Percentiles rank a stretch among this genome's conserved stretches.
These are phyloP conservation scores for Hirschfeldia incana DNA, from an alignment of 345 rosid genomes.

Conservation along the genomic window DNA sequence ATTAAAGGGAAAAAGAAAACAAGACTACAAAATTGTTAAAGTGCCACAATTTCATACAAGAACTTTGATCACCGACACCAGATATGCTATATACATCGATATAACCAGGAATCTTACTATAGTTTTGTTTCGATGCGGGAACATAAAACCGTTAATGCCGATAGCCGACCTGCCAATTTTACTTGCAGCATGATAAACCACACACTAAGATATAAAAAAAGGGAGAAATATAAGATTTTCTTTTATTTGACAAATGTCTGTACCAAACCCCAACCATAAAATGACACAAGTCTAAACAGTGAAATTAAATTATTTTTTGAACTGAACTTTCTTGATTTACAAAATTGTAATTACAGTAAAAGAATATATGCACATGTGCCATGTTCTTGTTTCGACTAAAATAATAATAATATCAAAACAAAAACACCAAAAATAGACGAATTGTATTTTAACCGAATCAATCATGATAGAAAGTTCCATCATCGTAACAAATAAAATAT, in stretches of 20 bases:
- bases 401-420: background rate
- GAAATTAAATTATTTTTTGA: background rate
- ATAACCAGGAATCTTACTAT: background rate
- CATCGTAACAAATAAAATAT: background rate
- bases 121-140: conserved; percentile 21
- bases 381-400: conserved; percentile 30
- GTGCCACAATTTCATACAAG: background rate
- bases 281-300: conserved; percentile 7
- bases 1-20: background rate
- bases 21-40: background rate
- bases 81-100: background rate
- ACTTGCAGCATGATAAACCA: conserved; percentile 8
- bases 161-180: conserved; percentile 25
- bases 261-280: background rate
- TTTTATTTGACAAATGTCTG: background rate
- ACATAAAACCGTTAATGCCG: conserved; percentile 27
- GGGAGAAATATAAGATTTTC: background rate
- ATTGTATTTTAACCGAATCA: conserved; percentile 30
- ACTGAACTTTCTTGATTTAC: background rate
- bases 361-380: conserved; percentile 34
- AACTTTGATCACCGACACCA: conserved; percentile 18
- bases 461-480: conserved; percentile 38
- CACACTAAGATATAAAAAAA: background rate
- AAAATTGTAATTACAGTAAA: background rate
- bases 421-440: conserved; percentile 8